These are phyloP conservation scores for Dioscorea dumetorum DNA, from an alignment of 106 monocot genomes.

Conservation along the genomic window DNA sequence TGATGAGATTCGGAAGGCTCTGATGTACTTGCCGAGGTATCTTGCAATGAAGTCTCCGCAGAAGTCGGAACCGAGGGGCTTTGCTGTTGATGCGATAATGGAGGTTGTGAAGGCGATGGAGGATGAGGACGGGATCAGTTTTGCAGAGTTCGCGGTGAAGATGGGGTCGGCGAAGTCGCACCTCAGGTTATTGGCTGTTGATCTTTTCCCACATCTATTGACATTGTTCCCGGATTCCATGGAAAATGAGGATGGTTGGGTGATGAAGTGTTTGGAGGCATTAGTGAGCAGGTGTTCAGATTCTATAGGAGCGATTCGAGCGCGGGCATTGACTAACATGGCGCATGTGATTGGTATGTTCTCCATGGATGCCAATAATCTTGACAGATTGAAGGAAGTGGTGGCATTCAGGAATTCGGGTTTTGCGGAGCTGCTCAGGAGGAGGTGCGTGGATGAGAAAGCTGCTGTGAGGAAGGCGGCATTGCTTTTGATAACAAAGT, in stretches of 20 bases:
- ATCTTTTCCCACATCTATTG: constrained; percentile 59
- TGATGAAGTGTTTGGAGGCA: constrained; percentile 36
- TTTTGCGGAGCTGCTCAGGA: constrained; percentile 52
- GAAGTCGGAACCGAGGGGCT: constrained; percentile 72
- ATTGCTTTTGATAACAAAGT: constrained; percentile 60
- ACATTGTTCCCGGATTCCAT: constrained; percentile 46
- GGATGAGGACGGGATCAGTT: constrained; percentile 36
- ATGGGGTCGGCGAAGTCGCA: constrained; percentile 72
- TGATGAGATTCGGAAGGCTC: constrained; percentile 46
- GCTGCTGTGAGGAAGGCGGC: constrained; percentile 88
- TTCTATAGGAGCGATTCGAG: constrained; percentile 46
- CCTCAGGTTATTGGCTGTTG: constrained; percentile 63
- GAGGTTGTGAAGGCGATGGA: constrained; percentile 58
- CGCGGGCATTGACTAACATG: constrained; percentile 71
- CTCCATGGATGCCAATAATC: constrained; percentile 26
- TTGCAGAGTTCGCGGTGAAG: constrained; percentile 48
- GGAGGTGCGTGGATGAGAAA: constrained; percentile 80
- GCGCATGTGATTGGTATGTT: constrained; percentile 48
- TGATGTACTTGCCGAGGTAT: constrained; percentile 71
- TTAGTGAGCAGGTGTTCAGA: constrained; percentile 66
- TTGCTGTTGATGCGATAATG: constrained; percentile 62
- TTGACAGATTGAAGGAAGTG: constrained; percentile 20
- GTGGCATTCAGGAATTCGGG: constrained; percentile 15
- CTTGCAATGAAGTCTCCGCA: constrained; percentile 64
- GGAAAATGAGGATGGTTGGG: constrained; percentile 30